Percentiles rank a stretch among this genome's conserved stretches.
Conservation (phyloP, 2,329 filamentous ascomycete genomes). For the Lecanicillium sp. region DNA sequence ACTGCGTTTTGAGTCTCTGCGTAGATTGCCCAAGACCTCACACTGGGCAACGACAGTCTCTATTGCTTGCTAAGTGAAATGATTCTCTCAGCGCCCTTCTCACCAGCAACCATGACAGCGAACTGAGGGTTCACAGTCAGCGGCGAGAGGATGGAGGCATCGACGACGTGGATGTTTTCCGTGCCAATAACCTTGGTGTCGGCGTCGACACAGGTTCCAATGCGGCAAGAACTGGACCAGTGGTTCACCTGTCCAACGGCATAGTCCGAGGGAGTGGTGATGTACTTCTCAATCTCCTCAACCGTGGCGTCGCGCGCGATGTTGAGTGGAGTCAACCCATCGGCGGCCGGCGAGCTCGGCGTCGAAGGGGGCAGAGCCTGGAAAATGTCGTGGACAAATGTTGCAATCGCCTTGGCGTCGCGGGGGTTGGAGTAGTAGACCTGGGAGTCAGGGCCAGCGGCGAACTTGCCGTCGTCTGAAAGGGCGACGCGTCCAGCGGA, state of each 20-base stretch:
- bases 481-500: slow-evolving; percentile 42
- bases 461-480: slow-evolving; percentile 32
- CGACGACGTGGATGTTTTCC: slow-evolving; percentile 45
- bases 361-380: slow-evolving; percentile 28
- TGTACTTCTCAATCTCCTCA: slow-evolving; percentile 43
- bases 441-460: slow-evolving; percentile 33
- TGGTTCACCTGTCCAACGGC: slow-evolving; percentile 46
- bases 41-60: too few relatives aligned
- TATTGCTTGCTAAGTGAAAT: neutral
- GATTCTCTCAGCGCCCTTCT: slow-evolving; percentile 45
- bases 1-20: too few relatives aligned
- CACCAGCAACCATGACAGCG: slow-evolving; percentile 48
- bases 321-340: slow-evolving; percentile 42
- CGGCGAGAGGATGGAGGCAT: slow-evolving; percentile 43
- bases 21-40: too few relatives aligned
- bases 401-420: slow-evolving; percentile 42
- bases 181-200: slow-evolving; percentile 42
- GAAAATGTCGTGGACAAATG: slow-evolving; percentile 47
- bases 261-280: slow-evolving; percentile 42
- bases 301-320: slow-evolving; percentile 38
- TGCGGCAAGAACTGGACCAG: slow-evolving; percentile 46
- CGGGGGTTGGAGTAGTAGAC: slow-evolving; percentile 43
- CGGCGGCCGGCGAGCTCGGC: slow-evolving; percentile 22
- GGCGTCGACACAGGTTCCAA: slow-evolving; percentile 43
- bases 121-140: slow-evolving; percentile 50